Evolutionary conservation across 108 stramenopile genomes (phyloP).

Genomic region (Cyclotella choctawhatcheeana): DNA sequence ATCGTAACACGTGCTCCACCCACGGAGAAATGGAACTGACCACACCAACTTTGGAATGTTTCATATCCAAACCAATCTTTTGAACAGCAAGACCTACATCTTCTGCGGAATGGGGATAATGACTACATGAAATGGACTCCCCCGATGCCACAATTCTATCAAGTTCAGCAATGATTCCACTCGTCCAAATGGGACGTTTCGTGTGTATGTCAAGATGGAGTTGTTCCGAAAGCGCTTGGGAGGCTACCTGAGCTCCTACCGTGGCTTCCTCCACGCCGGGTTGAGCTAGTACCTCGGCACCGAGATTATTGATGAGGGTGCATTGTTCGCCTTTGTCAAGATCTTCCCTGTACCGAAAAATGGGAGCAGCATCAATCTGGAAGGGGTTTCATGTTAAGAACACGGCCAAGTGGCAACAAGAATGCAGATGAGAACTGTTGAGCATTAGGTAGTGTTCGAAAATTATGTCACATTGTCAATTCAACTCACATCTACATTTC

Average conservation of each 20-base stretch:
- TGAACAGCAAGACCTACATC: background rate
- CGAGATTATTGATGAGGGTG: background rate
- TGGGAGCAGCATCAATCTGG: too few species aligned
- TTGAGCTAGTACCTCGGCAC: background rate
- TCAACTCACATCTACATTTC: background rate
- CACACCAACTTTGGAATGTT: background rate
- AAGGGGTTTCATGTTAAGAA: background rate
- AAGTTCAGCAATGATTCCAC: background rate
- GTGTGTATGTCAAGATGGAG: background rate
- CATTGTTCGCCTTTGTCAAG: too few species aligned
- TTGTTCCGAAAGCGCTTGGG: background rate
- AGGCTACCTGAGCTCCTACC: background rate
- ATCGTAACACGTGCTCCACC: background rate
- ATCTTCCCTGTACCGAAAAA: too few species aligned
- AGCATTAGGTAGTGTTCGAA: background rate
- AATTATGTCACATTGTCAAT: background rate
- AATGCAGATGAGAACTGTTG: background rate
- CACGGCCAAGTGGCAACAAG: background rate
- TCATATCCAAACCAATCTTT: background rate
- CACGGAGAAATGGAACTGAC: slow-evolving; percentile 6
- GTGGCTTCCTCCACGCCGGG: background rate
- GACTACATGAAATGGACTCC: background rate
- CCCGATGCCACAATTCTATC: background rate
- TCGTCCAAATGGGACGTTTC: background rate
- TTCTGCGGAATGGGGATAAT: slow-evolving; percentile 7